Evolutionary conservation across 495 filamentous ascomycete genomes (phyloP), one percentile per base, ranked within the genome.

Genomic region (Cladorrhinum samala): DNA sequence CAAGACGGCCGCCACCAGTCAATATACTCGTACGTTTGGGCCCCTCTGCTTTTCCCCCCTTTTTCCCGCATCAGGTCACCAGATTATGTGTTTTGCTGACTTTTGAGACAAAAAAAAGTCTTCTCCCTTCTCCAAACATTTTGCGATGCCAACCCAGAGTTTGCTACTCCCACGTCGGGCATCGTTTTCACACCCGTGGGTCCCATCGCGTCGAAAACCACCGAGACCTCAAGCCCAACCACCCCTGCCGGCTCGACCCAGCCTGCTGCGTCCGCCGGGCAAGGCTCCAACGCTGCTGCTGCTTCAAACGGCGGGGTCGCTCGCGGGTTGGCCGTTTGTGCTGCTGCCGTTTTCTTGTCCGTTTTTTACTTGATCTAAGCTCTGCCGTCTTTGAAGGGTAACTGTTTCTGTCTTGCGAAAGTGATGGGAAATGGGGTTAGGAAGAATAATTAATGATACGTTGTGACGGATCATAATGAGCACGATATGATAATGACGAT

Each of bases 1-100:
- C 3, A 33, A 41, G 24, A 65, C 55, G 9, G 49, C 39, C 2
- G 43, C 19, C 16, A 40, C 59, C 0, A 19, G 27, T 8, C 60
- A 64, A 14, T 62, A 60, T 33, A n/a, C 30, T 11, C 9, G 65
- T 68, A 54, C 24, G 60, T 24, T 8, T 9, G n/a, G n/a, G n/a
- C n/a, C n/a, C n/a, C n/a, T n/a, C n/a, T n/a, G n/a, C n/a, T 17
- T 3, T 7, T 14, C 17, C 8, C 18, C 37, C 33, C 27, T 6
- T 14, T 0, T 4, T 42, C 21, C 20, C 13, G 25, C 9, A 2
- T 17, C 20, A 18, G 14, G 13, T 25, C 9, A 18, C 14, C 39
- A 2, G 4, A 2, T 11, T 41, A 17, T 17, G n/a, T 25, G 0
- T 33, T 47, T 33, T 27, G 17, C 19, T 27, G 45, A 17, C 45